Evolutionary conservation across 2,329 filamentous ascomycete species (phyloP).

Genomic region (Fusarium neocosmosporiellum): DNA sequence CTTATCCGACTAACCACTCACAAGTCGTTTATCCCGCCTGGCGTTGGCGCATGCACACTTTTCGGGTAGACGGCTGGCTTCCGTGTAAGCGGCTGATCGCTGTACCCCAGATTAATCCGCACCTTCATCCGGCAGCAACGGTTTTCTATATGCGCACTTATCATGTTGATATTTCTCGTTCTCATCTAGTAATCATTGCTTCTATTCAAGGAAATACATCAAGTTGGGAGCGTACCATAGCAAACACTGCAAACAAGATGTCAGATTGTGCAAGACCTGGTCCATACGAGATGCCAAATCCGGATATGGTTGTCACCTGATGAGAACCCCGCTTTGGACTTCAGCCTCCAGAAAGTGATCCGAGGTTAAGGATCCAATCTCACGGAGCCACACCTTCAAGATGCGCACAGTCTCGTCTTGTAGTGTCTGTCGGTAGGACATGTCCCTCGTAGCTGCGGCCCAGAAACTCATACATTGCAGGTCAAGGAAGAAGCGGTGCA

Average conservation of each 20-base stretch:
- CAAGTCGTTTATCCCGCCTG: neutral
- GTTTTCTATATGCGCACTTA: neutral
- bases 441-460: neutral
- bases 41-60: neutral
- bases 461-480: neutral
- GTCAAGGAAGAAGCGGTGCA: slow-evolving; percentile 1
- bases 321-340: neutral
- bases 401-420: slow-evolving; percentile 6
- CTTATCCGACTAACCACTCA: neutral
- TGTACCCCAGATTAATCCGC: neutral
- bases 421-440: slow-evolving; percentile 2
- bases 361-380: neutral
- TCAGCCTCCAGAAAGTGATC: neutral
- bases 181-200: neutral
- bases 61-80: neutral
- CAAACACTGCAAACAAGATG: neutral
- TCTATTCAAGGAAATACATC: neutral
- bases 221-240: neutral
- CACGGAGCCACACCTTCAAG: neutral
- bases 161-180: neutral
- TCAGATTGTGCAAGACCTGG: neutral
- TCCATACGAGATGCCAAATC: neutral
- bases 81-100: neutral
- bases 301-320: neutral
- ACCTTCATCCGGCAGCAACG: neutral